These are phyloP conservation scores for Cnidoscolus chayamansa DNA, from an alignment of 441 rosid genomes.

Conservation along the genomic window DNA sequence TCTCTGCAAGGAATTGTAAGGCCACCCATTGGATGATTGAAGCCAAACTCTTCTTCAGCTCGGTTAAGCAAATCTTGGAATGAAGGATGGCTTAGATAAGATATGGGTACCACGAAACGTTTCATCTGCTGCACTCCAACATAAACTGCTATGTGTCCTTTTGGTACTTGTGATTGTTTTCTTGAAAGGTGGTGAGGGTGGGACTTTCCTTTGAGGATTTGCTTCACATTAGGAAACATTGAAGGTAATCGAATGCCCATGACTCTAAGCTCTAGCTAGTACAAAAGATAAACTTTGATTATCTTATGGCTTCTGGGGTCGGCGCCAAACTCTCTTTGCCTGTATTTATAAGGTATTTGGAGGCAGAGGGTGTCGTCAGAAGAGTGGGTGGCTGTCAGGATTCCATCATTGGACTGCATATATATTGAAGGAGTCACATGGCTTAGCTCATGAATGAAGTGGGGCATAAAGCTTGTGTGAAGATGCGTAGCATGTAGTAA, in stretches of 20 bases:
- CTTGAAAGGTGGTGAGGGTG: background rate
- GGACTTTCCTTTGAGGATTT: slow-evolving; percentile 21
- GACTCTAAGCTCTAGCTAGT: too few relatives aligned
- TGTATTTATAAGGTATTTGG: too few relatives aligned
- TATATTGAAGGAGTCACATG: too few relatives aligned
- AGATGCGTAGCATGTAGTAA: too few relatives aligned
- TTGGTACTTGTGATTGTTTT: slow-evolving; percentile 52
- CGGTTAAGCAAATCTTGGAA: slow-evolving; percentile 59
- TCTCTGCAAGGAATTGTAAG: slow-evolving; percentile 87
- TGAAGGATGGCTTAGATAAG: slow-evolving; percentile 64
- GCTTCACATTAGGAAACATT: slow-evolving; percentile 20
- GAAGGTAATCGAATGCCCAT: slow-evolving; percentile 30
- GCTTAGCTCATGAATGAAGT: too few relatives aligned
- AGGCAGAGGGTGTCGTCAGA: too few relatives aligned
- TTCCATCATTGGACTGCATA: too few relatives aligned
- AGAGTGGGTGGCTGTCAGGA: too few relatives aligned
- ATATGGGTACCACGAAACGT: slow-evolving; percentile 75
- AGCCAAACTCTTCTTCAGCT: slow-evolving; percentile 90
- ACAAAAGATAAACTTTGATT: too few relatives aligned
- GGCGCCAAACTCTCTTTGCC: too few relatives aligned
- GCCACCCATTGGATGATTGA: slow-evolving; percentile 77
- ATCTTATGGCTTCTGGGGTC: too few relatives aligned
- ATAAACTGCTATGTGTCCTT: slow-evolving; percentile 80
- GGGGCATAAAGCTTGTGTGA: too few relatives aligned
- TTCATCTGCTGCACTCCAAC: slow-evolving; percentile 62